phyloP scores from a whole-genome alignment of 2,329 filamentous ascomycete species.

The Diplodia seriata region DNA sequence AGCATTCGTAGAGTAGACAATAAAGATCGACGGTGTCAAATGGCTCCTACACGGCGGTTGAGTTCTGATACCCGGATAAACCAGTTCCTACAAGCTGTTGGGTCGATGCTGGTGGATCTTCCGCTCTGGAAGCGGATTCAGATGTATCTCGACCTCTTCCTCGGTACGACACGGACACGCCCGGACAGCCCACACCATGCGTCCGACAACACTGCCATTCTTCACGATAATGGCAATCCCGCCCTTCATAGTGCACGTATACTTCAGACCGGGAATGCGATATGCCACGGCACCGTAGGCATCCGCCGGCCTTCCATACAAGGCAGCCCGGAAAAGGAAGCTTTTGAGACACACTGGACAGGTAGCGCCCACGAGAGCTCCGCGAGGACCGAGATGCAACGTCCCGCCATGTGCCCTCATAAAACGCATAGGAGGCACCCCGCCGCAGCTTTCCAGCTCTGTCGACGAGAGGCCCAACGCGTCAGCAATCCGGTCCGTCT shows the following conservation, averaged over 20 bases:
- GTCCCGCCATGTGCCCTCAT: neutral
- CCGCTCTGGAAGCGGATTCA: neutral
- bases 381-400: neutral
- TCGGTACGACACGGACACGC: slow-evolving; percentile 1
- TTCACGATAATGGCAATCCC: neutral
- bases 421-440: neutral
- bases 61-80: too few species aligned
- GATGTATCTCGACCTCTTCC: slow-evolving; percentile 6
- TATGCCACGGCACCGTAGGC: slow-evolving; percentile 2
- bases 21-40: too few species aligned
- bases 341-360: neutral
- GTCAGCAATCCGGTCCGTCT: neutral
- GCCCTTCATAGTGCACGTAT: neutral
- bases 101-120: neutral
- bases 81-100: neutral
- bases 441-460: neutral
- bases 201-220: neutral
- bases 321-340: neutral
- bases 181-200: slow-evolving; percentile 7
- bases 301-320: neutral
- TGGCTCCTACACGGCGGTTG: too few species aligned
- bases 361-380: neutral
- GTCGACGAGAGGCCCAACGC: neutral
- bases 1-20: too few species aligned
- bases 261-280: slow-evolving; percentile 6